Evolutionary conservation across 1,139 yeast species (phyloP).

Genomic region (Geotrichum restrictum): DNA sequence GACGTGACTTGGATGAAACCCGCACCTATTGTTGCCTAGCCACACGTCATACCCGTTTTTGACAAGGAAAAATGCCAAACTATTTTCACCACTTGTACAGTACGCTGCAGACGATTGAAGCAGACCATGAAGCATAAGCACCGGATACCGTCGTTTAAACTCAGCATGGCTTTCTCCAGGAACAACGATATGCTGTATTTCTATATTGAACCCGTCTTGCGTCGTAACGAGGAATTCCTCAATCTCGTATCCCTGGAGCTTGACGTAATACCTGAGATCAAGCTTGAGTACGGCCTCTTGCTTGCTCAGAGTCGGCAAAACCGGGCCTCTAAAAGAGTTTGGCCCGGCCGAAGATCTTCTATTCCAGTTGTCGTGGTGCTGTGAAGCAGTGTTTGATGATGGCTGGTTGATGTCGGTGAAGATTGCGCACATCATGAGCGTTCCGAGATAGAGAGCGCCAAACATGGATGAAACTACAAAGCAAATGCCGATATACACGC

Average conservation of each 20-base stretch:
- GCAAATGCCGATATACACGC: constrained; percentile 20
- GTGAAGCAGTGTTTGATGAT: background rate
- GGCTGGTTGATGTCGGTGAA: background rate
- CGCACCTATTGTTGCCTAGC: constrained; percentile 89
- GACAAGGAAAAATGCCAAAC: constrained; percentile 62
- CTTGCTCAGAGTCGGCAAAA: constrained; percentile 24
- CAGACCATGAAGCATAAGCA: constrained; percentile 78
- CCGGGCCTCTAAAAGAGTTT: constrained; percentile 5
- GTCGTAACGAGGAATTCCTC: constrained; percentile 61
- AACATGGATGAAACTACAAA: constrained; percentile 32
- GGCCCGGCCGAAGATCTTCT: background rate
- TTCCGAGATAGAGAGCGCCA: constrained; percentile 33
- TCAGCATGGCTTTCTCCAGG: constrained; percentile 41
- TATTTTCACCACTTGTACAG: constrained; percentile 70
- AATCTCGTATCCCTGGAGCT: constrained; percentile 56
- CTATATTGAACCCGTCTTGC: constrained; percentile 71
- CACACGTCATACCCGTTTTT: constrained; percentile 80
- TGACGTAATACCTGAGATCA: constrained; percentile 63
- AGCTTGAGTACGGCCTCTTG: constrained; percentile 41
- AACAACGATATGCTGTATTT: constrained; percentile 60
- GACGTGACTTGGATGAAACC: constrained; percentile 66
- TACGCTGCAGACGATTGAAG: constrained; percentile 83
- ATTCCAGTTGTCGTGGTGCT: background rate
- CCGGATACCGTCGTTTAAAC: constrained; percentile 46
- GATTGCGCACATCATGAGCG: constrained; percentile 36